These are phyloP conservation scores for Auriscalpium microsporum DNA, from an alignment of 768 basidiomycete species.

Conservation along the genomic window DNA sequence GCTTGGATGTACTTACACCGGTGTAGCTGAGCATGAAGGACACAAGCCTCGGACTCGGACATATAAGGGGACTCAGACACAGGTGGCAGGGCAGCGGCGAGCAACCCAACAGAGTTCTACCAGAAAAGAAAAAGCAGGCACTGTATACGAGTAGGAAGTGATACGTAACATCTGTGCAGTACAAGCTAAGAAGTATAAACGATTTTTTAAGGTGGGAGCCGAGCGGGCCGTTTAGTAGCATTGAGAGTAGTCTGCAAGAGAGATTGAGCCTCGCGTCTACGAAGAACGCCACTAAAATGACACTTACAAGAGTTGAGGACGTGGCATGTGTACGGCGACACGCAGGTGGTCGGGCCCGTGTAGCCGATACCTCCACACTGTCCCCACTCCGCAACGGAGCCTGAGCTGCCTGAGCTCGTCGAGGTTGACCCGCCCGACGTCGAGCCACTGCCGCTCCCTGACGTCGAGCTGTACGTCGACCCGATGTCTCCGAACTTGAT, in stretches of 20 bases:
- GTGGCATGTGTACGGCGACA: conserved; percentile 9
- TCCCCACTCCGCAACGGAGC: conserved; percentile 12
- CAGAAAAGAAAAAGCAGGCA: too few species aligned
- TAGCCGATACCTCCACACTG: conserved; percentile 19
- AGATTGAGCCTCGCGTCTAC: neutral
- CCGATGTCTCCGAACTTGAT: conserved; percentile 45
- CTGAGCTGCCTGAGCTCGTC: neutral
- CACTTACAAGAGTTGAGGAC: conserved; percentile 1
- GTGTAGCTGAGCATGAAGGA: too few species aligned
- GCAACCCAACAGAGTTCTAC: too few species aligned
- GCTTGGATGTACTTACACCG: too few species aligned
- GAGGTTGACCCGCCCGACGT: conserved; percentile 1
- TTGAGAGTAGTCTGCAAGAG: conserved; percentile 6
- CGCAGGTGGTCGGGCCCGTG: conserved; percentile 12
- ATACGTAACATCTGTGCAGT: too few species aligned
- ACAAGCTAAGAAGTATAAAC: too few species aligned
- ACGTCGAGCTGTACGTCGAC: conserved; percentile 29
- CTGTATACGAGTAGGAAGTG: too few species aligned
- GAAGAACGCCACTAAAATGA: neutral
- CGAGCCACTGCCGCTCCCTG: neutral
- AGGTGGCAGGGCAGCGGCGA: too few species aligned
- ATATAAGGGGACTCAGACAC: too few species aligned
- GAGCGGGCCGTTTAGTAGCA: conserved; percentile 6
- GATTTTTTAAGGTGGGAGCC: too few species aligned
- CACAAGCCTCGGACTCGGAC: too few species aligned